Evolutionary conservation across 78 protist species (phyloP).

Genomic region (Dictyostelium intermedium): DNA sequence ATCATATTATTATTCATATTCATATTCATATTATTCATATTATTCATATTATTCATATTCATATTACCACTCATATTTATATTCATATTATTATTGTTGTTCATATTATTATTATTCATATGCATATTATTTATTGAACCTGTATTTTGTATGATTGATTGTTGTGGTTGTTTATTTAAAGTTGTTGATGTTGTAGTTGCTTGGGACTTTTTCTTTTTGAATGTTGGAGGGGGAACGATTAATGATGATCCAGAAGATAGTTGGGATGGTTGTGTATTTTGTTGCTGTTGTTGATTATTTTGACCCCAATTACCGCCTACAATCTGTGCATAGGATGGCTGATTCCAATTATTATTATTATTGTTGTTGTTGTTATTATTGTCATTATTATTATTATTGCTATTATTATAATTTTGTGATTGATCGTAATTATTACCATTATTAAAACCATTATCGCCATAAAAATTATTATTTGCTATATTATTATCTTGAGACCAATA

Average conservation of each 20-base stretch:
- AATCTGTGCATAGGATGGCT: slow-evolving; percentile 4
- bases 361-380: neutral
- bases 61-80: neutral
- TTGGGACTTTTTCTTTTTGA: slow-evolving; percentile 12
- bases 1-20: neutral
- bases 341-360: neutral
- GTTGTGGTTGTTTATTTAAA: neutral
- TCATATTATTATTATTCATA: neutral
- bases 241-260: neutral
- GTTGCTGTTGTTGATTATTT: slow-evolving; percentile 24
- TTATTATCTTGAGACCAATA: neutral
- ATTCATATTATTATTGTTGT: too few species aligned
- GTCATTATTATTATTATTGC: neutral
- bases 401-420: neutral
- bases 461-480: neutral
- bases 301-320: neutral
- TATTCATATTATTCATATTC: neutral
- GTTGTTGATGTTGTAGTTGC: neutral
- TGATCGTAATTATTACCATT: neutral
- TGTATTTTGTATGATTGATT: neutral
- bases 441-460: neutral
- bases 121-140: neutral
- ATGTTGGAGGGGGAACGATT: slow-evolving; percentile 66
- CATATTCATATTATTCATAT: neutral
- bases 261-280: neutral